Evolutionary conservation across 345 rosid genomes (phyloP).

Genomic region (Trapa incisa): DNA sequence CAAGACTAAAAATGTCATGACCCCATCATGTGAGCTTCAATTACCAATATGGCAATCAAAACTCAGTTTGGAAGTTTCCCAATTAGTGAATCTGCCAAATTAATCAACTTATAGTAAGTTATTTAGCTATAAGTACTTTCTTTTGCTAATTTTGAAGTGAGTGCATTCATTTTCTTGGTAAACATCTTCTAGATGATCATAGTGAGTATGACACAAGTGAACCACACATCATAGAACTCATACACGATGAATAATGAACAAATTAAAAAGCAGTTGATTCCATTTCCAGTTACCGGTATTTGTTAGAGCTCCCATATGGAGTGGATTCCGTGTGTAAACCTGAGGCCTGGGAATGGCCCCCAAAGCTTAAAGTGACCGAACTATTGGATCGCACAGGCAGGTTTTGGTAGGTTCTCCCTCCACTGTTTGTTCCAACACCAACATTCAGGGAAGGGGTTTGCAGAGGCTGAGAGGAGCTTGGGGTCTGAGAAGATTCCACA

Average conservation of each 20-base stretch:
- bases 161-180: not conserved
- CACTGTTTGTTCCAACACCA: conserved; percentile 17
- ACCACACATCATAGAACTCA: not conserved
- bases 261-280: not conserved
- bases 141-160: not conserved
- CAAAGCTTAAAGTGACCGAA: conserved; percentile 12
- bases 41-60: not conserved
- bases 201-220: not conserved
- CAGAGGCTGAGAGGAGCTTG: conserved; percentile 21
- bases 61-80: not conserved
- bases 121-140: not conserved
- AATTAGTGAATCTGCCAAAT: not conserved
- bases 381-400: conserved; percentile 13
- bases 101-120: not conserved
- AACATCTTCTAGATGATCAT: not conserved
- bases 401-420: conserved; percentile 15
- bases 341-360: conserved; percentile 9
- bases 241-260: not conserved
- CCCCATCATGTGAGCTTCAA: not conserved
- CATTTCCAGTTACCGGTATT: conserved; percentile 9
- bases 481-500: conserved; percentile 33
- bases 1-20: not conserved
- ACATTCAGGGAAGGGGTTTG: conserved; percentile 13
- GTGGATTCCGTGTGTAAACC: conserved; percentile 11
- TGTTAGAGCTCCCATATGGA: conserved; percentile 12